Percentiles rank a stretch among this genome's conserved stretches.
Evolutionary conservation across 2,329 filamentous ascomycete species (phyloP).

Genomic region (Thelonectria blattea): DNA sequence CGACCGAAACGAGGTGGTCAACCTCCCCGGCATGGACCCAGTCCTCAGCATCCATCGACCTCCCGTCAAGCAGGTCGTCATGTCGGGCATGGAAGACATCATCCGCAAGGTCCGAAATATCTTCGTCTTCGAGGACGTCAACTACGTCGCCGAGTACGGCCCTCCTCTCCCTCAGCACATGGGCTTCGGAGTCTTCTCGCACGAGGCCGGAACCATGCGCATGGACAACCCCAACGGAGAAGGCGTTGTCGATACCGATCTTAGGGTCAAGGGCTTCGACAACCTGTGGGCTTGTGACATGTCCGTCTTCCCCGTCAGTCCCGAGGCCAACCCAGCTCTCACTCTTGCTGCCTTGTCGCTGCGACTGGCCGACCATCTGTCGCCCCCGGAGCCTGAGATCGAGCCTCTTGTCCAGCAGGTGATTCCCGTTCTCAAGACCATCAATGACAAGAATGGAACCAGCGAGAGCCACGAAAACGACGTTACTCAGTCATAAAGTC

Average conservation of each 20-base stretch:
- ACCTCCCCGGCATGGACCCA: slow-evolving; percentile 16
- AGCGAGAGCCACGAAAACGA: too few species aligned
- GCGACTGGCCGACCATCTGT: slow-evolving; percentile 22
- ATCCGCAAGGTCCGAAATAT: neutral
- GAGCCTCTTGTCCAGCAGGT: neutral
- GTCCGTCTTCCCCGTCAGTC: slow-evolving; percentile 24
- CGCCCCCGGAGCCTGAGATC: neutral
- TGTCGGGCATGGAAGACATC: slow-evolving; percentile 21
- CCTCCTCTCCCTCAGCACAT: slow-evolving; percentile 21
- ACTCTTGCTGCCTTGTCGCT: slow-evolving; percentile 25
- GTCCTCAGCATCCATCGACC: slow-evolving; percentile 19
- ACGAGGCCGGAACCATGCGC: slow-evolving; percentile 28
- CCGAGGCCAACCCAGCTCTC: slow-evolving; percentile 24
- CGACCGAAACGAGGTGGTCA: slow-evolving; percentile 22
- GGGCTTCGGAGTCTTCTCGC: slow-evolving; percentile 27
- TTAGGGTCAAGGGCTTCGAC: slow-evolving; percentile 21
- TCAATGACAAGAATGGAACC: too few species aligned
- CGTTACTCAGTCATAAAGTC: too few species aligned
- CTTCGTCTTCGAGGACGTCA: slow-evolving; percentile 2
- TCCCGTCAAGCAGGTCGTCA: slow-evolving; percentile 12
- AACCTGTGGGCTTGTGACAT: slow-evolving; percentile 28
- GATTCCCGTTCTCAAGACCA: too few species aligned
- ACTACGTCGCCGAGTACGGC: slow-evolving; percentile 2
- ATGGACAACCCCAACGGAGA: slow-evolving; percentile 15
- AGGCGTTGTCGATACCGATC: slow-evolving; percentile 16